These are phyloP conservation scores for Talaromyces sp. DNA, from an alignment of 2,329 filamentous ascomycete genomes.

Conservation along the genomic window DNA sequence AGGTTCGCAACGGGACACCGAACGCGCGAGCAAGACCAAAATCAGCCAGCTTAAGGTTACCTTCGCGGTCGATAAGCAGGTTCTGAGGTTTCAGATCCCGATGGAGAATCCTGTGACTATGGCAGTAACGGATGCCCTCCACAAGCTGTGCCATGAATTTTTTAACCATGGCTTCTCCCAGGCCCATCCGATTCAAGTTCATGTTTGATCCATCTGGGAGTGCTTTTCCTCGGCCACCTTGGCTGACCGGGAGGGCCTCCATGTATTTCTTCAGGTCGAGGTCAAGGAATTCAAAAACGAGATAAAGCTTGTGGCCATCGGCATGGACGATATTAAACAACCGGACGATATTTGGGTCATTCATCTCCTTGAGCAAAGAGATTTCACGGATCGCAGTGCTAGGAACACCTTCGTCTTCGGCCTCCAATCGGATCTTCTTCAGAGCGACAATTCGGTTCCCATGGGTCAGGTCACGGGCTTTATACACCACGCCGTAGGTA, in stretches of 20 bases:
- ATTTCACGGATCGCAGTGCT: conserved; percentile 93
- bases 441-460: conserved; percentile 80
- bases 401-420: conserved; percentile 89
- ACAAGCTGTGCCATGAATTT: conserved; percentile 90
- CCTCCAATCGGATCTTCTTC: conserved; percentile 93
- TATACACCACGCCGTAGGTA: conserved; percentile 94
- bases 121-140: conserved; percentile 79
- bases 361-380: conserved; percentile 90
- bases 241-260: conserved; percentile 77
- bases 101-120: conserved; percentile 80
- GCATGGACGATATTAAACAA: conserved; percentile 90
- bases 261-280: conserved; percentile 94
- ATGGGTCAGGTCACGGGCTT: conserved; percentile 78
- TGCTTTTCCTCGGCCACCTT: conserved; percentile 79
- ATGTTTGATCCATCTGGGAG: conserved; percentile 69
- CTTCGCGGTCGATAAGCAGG: conserved; percentile 75
- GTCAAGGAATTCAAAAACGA: conserved; percentile 88
- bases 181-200: conserved; percentile 60
- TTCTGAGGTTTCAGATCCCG: conserved; percentile 90
- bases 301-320: conserved; percentile 89
- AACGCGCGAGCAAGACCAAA: conserved; percentile 87
- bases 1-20: conserved; percentile 82
- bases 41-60: conserved; percentile 85
- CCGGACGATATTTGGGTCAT: conserved; percentile 81
- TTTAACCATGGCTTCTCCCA: conserved; percentile 77